Base-by-base conservation (phyloP, 805 yeast genomes). In the Ogataea haglerorum region DNA sequence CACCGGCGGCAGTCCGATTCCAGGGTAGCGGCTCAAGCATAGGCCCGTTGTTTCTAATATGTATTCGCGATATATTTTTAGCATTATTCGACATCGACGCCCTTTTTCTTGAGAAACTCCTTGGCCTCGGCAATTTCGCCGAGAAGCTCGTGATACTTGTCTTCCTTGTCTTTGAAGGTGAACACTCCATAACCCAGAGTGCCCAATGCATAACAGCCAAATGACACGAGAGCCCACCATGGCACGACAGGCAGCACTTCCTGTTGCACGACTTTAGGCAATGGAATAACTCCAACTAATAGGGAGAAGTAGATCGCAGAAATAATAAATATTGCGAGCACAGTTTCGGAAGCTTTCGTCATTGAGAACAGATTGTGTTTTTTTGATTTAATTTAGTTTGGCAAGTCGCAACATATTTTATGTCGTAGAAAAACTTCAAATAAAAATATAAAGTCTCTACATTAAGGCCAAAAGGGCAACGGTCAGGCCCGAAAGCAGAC, bases 101-200 rank as follows among this genome's bases (percentile, higher is more conserved):
- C 83, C 54, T 80, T 73, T 42, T 66, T 52, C 50, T 68, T 70
- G 56, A 81, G 68, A 48, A 75, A 81, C 2, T 56, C 64, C 65
- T 76, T 80, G 46, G 89, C 89, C 58, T 77, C 82, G 32, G 68
- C 75, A 49, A 82, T 79, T 61, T 74, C 74, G 48, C 45, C 67
- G 57, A 78, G 66, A 54, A 82, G 71, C 57, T 82, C 88, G 48
- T 67, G 54, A 63, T 82, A 78, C 60, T 80, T 82, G 40, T 69
- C 82, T 48, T 79, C 80, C 61, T 82, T 82, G 65, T 82, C 85
- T 49, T 82, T 80, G 67, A 82, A 80, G 2, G 86, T 76, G 54
- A 69, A 64, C 12, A 82, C 81, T 35, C 85, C 86, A 68, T 75
- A 75, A 35, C 89, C 89, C 45, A 82, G 69, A 13, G 83, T 75